Evolutionary conservation across 352 stramenopile species (phyloP).

Genomic region (Plasmopara viticola): DNA sequence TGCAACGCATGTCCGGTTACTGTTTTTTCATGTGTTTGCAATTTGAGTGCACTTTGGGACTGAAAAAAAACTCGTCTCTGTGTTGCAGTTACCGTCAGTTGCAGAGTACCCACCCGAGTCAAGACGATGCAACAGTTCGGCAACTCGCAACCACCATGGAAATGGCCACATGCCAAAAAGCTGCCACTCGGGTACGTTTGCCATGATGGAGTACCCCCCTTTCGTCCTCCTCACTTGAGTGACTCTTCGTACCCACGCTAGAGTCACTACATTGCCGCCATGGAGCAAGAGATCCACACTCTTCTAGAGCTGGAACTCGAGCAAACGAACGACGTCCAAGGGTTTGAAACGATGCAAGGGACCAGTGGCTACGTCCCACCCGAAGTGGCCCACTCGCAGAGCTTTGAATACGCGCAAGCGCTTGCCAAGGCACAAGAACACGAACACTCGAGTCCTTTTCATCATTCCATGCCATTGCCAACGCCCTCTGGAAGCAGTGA

Average conservation of each 20-base stretch:
- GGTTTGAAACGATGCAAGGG: conserved; percentile 11
- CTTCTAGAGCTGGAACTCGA: conserved; percentile 48
- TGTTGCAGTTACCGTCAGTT: conserved; percentile 54
- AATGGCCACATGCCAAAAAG: conserved; percentile 56
- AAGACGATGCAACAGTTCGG: conserved; percentile 45
- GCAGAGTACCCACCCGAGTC: conserved; percentile 44
- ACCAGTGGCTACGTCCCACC: conserved; percentile 2
- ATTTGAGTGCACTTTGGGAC: not conserved
- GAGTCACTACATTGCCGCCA: conserved; percentile 42
- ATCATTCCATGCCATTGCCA: conserved; percentile 12
- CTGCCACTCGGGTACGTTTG: conserved; percentile 28
- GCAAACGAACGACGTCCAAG: conserved; percentile 15
- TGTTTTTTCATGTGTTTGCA: not conserved
- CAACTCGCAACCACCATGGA: conserved; percentile 62
- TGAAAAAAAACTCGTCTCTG: too few species aligned
- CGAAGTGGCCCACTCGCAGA: conserved; percentile 21
- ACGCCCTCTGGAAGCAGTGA: conserved; percentile 18
- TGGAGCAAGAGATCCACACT: conserved; percentile 62
- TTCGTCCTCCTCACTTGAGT: too few species aligned
- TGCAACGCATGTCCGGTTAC: conserved; percentile 26
- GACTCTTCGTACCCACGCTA: conserved; percentile 8
- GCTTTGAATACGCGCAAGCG: conserved; percentile 28
- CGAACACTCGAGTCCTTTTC: conserved; percentile 4
- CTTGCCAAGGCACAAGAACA: conserved; percentile 27
- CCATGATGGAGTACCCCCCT: too few species aligned